These are phyloP conservation scores for Pythium angustatum DNA, from an alignment of 352 stramenopile species.

Conservation along the genomic window DNA sequence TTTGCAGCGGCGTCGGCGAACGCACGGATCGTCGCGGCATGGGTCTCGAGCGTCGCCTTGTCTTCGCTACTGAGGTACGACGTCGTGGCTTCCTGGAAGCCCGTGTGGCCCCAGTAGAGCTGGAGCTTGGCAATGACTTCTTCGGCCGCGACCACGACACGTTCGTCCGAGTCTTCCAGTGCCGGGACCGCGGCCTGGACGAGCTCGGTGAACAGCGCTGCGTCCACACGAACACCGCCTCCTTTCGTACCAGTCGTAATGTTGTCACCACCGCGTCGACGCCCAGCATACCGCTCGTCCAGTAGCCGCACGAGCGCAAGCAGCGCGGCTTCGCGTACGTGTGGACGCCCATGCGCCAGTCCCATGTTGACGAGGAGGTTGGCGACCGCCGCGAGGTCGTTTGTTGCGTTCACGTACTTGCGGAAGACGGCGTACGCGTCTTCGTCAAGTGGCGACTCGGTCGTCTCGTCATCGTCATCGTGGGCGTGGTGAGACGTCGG, in stretches of 20 bases:
- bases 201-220: conserved; percentile 52
- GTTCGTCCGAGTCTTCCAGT: conserved; percentile 59
- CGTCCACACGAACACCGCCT: conserved; percentile 40
- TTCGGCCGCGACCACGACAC: conserved; percentile 63
- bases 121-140: conserved; percentile 67
- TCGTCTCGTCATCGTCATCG: not conserved
- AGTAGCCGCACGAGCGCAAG: conserved; percentile 50
- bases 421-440: conserved; percentile 68
- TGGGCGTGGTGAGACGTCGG: not conserved
- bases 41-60: conserved; percentile 48
- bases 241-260: conserved; percentile 7
- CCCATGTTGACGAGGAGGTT: conserved; percentile 69
- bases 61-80: conserved; percentile 69
- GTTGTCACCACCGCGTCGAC: not conserved
- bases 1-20: conserved; percentile 38
- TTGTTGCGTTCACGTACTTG: conserved; percentile 58
- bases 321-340: conserved; percentile 53
- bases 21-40: conserved; percentile 49
- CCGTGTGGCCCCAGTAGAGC: conserved; percentile 43
- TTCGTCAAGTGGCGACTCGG: conserved; percentile 37
- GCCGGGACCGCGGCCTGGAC: conserved; percentile 59
- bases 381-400: conserved; percentile 55
- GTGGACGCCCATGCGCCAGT: conserved; percentile 39
- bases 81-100: conserved; percentile 48
- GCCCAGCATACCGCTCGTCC: conserved; percentile 47